Evolutionary conservation across 371 early-diverging fungal species (phyloP).

Genomic region (Apophysomyces sp.): DNA sequence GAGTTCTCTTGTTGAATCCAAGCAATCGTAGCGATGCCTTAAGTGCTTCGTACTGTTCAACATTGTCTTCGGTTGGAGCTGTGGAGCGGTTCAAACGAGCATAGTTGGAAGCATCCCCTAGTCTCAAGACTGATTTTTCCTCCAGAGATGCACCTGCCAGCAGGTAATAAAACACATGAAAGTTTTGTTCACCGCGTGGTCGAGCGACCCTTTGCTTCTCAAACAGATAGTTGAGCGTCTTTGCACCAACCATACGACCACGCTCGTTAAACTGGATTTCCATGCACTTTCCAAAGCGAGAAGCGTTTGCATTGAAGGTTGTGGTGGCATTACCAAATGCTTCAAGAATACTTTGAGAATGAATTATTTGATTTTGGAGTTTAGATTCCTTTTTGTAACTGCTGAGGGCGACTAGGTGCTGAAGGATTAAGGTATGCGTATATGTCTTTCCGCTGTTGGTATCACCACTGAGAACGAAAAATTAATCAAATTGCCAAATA

Average conservation of each 20-base stretch:
- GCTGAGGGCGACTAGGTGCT: constrained; percentile 70
- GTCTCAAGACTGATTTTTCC: constrained; percentile 33
- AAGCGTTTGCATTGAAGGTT: constrained; percentile 69
- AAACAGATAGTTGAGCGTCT: constrained; percentile 81
- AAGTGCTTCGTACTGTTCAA: constrained; percentile 59
- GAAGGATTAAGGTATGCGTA: constrained; percentile 58
- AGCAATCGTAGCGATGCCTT: constrained; percentile 71
- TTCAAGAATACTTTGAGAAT: constrained; percentile 72
- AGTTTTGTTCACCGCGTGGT: constrained; percentile 75
- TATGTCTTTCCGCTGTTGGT: constrained; percentile 87
- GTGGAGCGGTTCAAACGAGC: constrained; percentile 23
- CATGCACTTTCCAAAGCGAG: constrained; percentile 84
- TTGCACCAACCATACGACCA: constrained; percentile 78
- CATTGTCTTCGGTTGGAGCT: background rate
- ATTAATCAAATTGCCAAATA: constrained; percentile 49
- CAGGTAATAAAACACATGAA: constrained; percentile 92
- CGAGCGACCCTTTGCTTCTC: constrained; percentile 72
- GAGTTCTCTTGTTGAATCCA: constrained; percentile 77
- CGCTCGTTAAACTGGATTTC: constrained; percentile 88
- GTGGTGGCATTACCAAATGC: constrained; percentile 86
- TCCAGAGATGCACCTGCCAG: constrained; percentile 48
- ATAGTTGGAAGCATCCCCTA: constrained; percentile 17
- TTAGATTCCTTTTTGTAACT: constrained; percentile 79
- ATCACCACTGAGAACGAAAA: constrained; percentile 66
- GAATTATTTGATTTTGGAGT: constrained; percentile 69